Base-by-base conservation (phyloP, 257 asterid species). In the Schizonepeta tenuifolia region DNA sequence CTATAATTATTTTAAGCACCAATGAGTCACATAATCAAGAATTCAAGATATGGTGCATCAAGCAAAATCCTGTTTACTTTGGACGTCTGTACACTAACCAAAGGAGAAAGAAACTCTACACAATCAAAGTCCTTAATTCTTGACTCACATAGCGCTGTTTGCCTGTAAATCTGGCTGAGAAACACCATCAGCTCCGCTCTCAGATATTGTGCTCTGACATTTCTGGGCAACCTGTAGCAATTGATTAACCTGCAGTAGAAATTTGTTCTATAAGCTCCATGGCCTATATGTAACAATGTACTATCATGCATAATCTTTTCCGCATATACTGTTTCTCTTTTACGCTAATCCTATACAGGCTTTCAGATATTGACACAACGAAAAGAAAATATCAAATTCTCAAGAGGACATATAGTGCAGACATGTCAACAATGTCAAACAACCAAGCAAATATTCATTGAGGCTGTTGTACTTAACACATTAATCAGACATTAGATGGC, bases 181-280 rank as follows among this genome's bases (percentile, higher is more conserved):
- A 65, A 87, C 80, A 9, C 96, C 95, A 13, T 89, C 95, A 5
- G 93, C 81, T 56, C 97, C 98, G 79, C 90, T 79, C 74, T 91
- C 91, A 69, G 97, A 79, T 49, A 94, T 78, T 24, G 97, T 81
- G 84, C 82, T 88, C 50, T 89, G 98, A 80, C 99, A 94, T 83
- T 87, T 91, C 80, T 89, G 96, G 21, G 98, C 99, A 72, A 87
- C 95, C 82, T 91, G 98, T 22, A 94, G 86, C 60, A 94, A 79
- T 75, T 91, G 97, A 80, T 88, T 88, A 57, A 94, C 99, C 99
- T 94, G 88, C 84, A 77, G 70, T 5, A 73, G 17, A 71, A 47
- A 33, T 67, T 22, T 7, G 33, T 54, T 43, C 71, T 26, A 20
- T 77, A 70, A 71, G 49, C n/a, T 17, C 22, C 65, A 47, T 1